These are phyloP conservation scores for Euclidium syriacum DNA, from an alignment of 345 rosid species.

Conservation along the genomic window DNA sequence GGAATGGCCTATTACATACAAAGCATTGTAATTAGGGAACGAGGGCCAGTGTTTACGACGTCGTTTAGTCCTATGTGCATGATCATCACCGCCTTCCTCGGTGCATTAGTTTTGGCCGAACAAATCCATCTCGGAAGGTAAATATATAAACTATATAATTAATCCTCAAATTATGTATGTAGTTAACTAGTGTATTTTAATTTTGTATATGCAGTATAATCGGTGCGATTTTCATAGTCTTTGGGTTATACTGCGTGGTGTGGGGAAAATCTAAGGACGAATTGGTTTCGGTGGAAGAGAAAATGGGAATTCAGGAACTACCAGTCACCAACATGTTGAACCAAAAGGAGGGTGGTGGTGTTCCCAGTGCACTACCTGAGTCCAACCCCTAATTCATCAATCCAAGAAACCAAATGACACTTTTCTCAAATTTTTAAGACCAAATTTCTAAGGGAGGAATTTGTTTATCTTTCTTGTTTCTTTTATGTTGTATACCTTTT, in stretches of 20 bases:
- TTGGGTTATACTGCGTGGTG: constrained; percentile 72
- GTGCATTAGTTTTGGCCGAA: constrained; percentile 62
- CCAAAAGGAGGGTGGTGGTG: constrained; percentile 20
- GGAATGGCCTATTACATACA: constrained; percentile 83
- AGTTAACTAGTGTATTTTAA: background rate
- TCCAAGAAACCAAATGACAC: background rate
- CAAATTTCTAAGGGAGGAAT: constrained; percentile 13
- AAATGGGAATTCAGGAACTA: constrained; percentile 39
- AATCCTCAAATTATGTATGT: background rate
- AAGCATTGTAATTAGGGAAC: constrained; percentile 53
- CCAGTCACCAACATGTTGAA: constrained; percentile 34
- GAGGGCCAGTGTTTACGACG: constrained; percentile 83
- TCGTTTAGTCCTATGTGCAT: constrained; percentile 82
- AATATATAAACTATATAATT: background rate
- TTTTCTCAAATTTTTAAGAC: constrained; percentile 21
- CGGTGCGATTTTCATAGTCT: constrained; percentile 70
- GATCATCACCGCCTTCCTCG: constrained; percentile 76
- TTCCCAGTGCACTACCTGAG: background rate
- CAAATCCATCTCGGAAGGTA: constrained; percentile 80
- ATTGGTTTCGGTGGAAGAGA: constrained; percentile 22
- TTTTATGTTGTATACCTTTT: constrained; percentile 4
- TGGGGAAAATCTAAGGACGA: constrained; percentile 91
- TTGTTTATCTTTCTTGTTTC: constrained; percentile 20
- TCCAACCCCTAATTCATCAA: background rate
- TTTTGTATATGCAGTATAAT: constrained; percentile 45